These are phyloP conservation scores for Papiliotrema nemorosa DNA, from an alignment of 1,284 basidiomycete species.

Conservation along the genomic window DNA sequence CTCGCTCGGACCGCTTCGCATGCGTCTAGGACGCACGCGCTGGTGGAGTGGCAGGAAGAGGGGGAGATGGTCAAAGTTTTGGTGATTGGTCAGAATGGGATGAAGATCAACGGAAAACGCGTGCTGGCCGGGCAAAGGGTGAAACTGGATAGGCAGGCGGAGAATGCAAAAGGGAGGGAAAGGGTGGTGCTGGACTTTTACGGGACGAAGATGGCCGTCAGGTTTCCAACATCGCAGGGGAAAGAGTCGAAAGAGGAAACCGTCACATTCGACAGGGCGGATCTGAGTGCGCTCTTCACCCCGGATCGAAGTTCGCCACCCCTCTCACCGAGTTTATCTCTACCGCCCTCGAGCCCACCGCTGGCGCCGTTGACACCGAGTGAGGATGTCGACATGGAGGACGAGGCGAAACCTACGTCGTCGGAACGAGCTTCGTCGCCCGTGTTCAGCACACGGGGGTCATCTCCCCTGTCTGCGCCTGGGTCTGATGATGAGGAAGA, in stretches of 20 bases:
- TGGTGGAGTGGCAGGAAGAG: constrained; percentile 26
- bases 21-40: constrained; percentile 42
- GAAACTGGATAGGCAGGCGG: constrained; percentile 12
- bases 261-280: too few species aligned
- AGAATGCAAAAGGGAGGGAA: too few species aligned
- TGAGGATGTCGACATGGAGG: constrained; percentile 11
- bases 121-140: constrained; percentile 22
- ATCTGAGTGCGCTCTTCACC: constrained; percentile 13
- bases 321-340: background rate
- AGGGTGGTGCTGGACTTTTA: constrained; percentile 40
- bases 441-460: background rate
- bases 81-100: constrained; percentile 49
- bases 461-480: background rate
- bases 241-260: too few species aligned
- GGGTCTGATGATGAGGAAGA: background rate
- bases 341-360: constrained; percentile 22
- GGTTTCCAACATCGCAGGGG: constrained; percentile 13
- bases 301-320: constrained; percentile 1
- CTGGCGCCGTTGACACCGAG: constrained; percentile 10
- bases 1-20: constrained; percentile 41
- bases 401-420: background rate
- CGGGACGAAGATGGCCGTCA: constrained; percentile 28
- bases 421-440: background rate
- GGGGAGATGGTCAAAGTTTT: constrained; percentile 23
- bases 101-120: constrained; percentile 24